Evolutionary conservation across 1,139 yeast species (phyloP), one percentile per base, ranked within the genome.

Genomic region (Meyerozyma athensensis): DNA sequence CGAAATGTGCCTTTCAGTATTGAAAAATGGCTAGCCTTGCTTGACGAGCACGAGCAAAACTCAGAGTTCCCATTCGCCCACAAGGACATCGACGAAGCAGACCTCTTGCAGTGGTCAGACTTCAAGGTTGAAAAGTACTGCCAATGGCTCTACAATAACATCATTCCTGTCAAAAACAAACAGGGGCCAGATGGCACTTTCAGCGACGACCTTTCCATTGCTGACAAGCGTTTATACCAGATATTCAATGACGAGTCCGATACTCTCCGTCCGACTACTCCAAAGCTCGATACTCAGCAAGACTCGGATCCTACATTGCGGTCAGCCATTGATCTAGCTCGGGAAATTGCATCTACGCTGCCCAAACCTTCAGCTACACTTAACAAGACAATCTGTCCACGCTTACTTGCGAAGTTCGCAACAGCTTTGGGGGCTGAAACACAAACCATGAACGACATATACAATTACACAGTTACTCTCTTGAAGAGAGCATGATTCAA

Each of bases 71-170:
- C 48, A 43, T 39, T 50, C 46, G 32, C 32, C 35, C 46, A 44
- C 18, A 39, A 45, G 26, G 46, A 55, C 2, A 45, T 43, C 19
- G 47, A 52, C 28, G 50, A 56, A 13, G 45, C 39, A 6, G 63
- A 61, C 12, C 42, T 76, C 14, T 41, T 63, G 4, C 48, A 53
- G 12, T 72, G 79, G 74, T 56, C 64, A 10, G 65, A 65, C 24
- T 50, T 51, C 1, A 62, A 72, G 39, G 59, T 66, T 7, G 57
- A 58, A 12, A 49, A 56, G 18, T 75, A 72, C 48, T 59, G 72
- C 34, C 58, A 66, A 21, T 70, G 74, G 65, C 58, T 73, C 22
- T 57, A 61, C 39, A 59, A 58, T 5, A 54, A 60, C 28, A 43
- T 68, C 18, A 48, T 70, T 2, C 63, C 62, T 2, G 53, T 53